A percentile compares a stretch with the other conserved stretches of the same genome.
Evolutionary conservation across 441 rosid genomes (phyloP).

Genomic region (Pelargonium australe): DNA sequence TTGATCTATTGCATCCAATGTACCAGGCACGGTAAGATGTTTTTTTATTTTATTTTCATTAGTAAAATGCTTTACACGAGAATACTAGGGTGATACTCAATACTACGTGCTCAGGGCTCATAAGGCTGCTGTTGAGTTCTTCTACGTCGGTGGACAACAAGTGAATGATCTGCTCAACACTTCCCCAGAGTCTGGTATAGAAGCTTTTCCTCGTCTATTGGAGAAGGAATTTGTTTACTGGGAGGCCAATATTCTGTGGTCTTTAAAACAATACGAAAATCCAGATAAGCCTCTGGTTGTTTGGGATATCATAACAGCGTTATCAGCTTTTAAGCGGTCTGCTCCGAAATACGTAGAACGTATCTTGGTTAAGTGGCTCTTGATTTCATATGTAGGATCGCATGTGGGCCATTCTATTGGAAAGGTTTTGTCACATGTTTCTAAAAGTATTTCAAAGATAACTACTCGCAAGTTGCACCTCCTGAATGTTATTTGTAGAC

Average conservation of each 20-base stretch:
- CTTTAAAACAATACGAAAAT: conserved; percentile 49
- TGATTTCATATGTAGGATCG: conserved; percentile 38
- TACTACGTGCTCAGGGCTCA: conserved; percentile 45
- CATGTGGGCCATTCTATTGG: conserved; percentile 32
- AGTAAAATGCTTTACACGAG: neutral
- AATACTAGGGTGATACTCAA: neutral
- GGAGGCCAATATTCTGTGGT: conserved; percentile 68
- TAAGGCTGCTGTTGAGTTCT: conserved; percentile 78
- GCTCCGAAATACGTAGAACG: conserved; percentile 52
- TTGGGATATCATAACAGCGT: conserved; percentile 74
- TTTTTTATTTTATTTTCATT: neutral
- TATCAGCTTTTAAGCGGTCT: conserved; percentile 58
- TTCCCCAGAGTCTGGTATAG: conserved; percentile 29
- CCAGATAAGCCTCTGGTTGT: conserved; percentile 50
- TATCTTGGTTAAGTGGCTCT: conserved; percentile 62
- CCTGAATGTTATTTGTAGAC: conserved; percentile 62
- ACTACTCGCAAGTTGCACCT: conserved; percentile 68
- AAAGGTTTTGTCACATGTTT: conserved; percentile 37
- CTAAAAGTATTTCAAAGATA: conserved; percentile 36
- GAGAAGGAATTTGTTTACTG: conserved; percentile 49
- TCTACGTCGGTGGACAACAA: conserved; percentile 86
- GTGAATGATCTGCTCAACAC: conserved; percentile 28
- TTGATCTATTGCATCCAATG: conserved; percentile 67
- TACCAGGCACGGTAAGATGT: conserved; percentile 64
- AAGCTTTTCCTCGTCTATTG: conserved; percentile 43